Evolutionary conservation across 352 stramenopile species (phyloP).

Genomic region (Discostella stelligera): DNA sequence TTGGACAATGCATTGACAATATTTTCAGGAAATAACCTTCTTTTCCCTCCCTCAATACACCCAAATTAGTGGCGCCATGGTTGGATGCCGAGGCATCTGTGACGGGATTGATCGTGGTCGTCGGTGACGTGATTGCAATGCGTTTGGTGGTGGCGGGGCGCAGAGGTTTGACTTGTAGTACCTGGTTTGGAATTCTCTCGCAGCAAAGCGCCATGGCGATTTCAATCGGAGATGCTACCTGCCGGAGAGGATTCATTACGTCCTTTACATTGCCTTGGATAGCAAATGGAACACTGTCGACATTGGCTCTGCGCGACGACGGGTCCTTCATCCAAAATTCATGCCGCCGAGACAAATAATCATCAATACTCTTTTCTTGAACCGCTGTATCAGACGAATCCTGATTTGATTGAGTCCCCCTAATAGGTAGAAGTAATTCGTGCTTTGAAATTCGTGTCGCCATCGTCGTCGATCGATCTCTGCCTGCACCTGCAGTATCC

Average conservation of each 20-base stretch:
- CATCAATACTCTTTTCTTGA: slow-evolving; percentile 6
- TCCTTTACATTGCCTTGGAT: background rate
- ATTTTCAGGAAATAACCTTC: slow-evolving; percentile 31
- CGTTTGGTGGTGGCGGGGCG: slow-evolving; percentile 22
- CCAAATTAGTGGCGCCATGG: slow-evolving; percentile 5
- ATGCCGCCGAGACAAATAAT: slow-evolving; percentile 27
- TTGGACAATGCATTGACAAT: slow-evolving; percentile 35
- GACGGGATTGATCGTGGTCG: background rate
- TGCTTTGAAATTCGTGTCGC: background rate
- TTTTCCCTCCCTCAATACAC: slow-evolving; percentile 25
- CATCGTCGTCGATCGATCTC: background rate
- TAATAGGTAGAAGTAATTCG: background rate
- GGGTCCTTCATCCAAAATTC: slow-evolving; percentile 28
- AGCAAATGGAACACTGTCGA: background rate
- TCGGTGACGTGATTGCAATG: slow-evolving; percentile 3
- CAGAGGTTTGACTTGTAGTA: background rate
- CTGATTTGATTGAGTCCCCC: background rate
- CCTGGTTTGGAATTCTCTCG: slow-evolving; percentile 2
- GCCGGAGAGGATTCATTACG: slow-evolving; percentile 3
- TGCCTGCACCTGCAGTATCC: too few relatives aligned
- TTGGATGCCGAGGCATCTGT: background rate
- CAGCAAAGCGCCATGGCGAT: slow-evolving; percentile 29
- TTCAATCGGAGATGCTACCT: slow-evolving; percentile 23
- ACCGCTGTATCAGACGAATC: background rate
- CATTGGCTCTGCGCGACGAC: background rate